phyloP scores from a whole-genome alignment of 2,329 filamentous ascomycete genomes.

The Furcasterigmium sp. region DNA sequence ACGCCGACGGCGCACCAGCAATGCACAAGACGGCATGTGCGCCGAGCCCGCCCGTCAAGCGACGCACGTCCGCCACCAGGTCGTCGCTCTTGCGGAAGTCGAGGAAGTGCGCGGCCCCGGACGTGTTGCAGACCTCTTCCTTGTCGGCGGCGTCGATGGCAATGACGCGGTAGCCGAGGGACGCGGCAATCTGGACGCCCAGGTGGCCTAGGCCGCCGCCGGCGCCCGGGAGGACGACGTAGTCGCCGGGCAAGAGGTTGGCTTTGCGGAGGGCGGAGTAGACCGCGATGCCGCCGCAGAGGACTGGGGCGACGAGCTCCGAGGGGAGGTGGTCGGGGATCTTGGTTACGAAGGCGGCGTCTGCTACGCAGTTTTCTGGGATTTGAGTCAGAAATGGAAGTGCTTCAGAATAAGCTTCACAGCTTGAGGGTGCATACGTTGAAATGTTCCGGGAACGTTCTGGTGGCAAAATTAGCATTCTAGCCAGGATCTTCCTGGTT shows the following conservation, averaged over 20 bases:
- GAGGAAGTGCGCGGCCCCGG: constrained; percentile 32
- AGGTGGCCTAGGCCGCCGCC: constrained; percentile 22
- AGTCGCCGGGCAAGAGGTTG: constrained; percentile 12
- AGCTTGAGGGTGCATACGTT: neutral
- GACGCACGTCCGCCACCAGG: constrained; percentile 11
- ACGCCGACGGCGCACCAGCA: constrained; percentile 22
- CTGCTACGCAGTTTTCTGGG: neutral
- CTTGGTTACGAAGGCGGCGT: neutral
- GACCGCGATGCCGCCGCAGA: neutral
- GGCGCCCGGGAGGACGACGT: constrained; percentile 23
- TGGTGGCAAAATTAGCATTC: neutral
- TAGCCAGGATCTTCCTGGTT: neutral
- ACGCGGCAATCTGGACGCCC: constrained; percentile 16
- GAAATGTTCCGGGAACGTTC: neutral
- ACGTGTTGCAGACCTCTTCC: constrained; percentile 18
- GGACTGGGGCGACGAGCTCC: neutral
- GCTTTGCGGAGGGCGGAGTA: neutral
- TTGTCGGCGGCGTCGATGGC: constrained; percentile 18
- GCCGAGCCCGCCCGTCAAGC: constrained; percentile 16
- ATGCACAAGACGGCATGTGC: constrained; percentile 24
- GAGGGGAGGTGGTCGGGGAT: neutral
- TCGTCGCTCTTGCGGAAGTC: constrained; percentile 22
- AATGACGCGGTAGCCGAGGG: constrained; percentile 16
- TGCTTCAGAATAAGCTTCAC: neutral
- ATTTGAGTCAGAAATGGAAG: neutral